Base-by-base conservation (phyloP, 148 eudicot species). In the Salicornia ramosissima region DNA sequence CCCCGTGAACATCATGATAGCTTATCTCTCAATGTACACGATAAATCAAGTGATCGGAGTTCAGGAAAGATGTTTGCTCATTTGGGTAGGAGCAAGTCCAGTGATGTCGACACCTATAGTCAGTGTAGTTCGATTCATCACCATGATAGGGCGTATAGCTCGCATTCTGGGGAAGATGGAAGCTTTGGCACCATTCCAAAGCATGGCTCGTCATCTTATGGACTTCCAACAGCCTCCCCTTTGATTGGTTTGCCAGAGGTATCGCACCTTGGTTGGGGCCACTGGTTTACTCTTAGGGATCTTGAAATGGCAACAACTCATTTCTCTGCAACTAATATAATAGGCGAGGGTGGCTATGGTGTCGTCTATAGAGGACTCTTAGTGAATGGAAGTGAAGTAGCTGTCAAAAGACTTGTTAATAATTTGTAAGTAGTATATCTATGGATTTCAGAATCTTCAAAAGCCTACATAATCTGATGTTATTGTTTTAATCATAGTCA, bases 261-360 rank as follows among this genome's bases (percentile, higher is more conserved):
- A 65, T 91, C 97, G 19, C 97, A 89, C 78, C 86, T 91, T 68
- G 97, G 96, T 26, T 91, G 97, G 97, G 97, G 97, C 50, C 95
- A 88, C 53, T 89, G 95, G 97, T 91, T 91, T 83, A 91, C 97
- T 25, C 86, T 91, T 34, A 86, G 96, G 78, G 97, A 91, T 79
- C 92, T 91, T 68, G 86, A 87, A 70, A 78, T 80, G 64, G 90
- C 96, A 0, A 91, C 97, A 12, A 71, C 74, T 50, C 84, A 85
- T n/a, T 91, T 92, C 64, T 84, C 97, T 12, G 49, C 82, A 18
- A 86, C 75, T 66, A 79, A 86, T 78, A 77, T 92, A 43, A 73
- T 92, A 72, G 97, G 97, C 0, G 96, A 89, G 78, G 97, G 97
- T 62, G 97, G 97, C 67, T 92, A 92, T 82, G 97, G 95, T 63